Evolutionary conservation across 2,329 filamentous ascomycete genomes (phyloP), one percentile per base, ranked within the genome.

Genomic region (Xylaria polymorpha): DNA sequence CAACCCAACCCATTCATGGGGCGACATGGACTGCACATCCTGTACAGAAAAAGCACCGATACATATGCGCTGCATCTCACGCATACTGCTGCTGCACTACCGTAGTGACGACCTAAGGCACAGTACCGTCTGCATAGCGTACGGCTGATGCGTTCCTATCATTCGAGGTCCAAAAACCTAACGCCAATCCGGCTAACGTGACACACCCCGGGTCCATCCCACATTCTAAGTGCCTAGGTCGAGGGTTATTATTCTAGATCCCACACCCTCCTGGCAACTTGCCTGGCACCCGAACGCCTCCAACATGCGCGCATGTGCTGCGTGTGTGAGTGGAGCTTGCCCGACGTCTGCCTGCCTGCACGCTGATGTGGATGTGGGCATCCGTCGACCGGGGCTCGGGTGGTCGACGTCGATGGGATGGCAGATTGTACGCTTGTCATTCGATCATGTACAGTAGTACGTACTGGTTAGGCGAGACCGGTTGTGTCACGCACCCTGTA

Each of bases 41-140:
- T 14, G 51, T 51, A 50, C 50, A 50, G 32, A 60, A 68, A 70
- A 70, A 68, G 65, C 66, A 69, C 61, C 67, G 55, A 70, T 62
- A 58, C 44, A 60, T 51, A 70, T 75, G 71, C 72, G 71, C 75
- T 77, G 75, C 77, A 78, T 77, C 77, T 77, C 78, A 72, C 77
- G 76, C 78, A 79, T 79, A 41, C 77, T 77, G 32, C 75, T 77
- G 76, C 75, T 76, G 77, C 5, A 46, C 25, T 29, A 29, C 25
- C 25, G 25, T 29, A 29, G 25, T 29, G 25, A 29, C 25, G 25
- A 4, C 25, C 25, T 29, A 29, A 29, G 25, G 35, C 10, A 37
- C 7, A 2, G 44, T 59, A 18, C 12, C 35, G 43, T 50, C 15
- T 76, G 76, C 75, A 25, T 43, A n/a, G 75, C 75, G 78, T 71